Base-by-base conservation (phyloP, 176 grass and related monocot genomes). In the Phragmites australis region DNA sequence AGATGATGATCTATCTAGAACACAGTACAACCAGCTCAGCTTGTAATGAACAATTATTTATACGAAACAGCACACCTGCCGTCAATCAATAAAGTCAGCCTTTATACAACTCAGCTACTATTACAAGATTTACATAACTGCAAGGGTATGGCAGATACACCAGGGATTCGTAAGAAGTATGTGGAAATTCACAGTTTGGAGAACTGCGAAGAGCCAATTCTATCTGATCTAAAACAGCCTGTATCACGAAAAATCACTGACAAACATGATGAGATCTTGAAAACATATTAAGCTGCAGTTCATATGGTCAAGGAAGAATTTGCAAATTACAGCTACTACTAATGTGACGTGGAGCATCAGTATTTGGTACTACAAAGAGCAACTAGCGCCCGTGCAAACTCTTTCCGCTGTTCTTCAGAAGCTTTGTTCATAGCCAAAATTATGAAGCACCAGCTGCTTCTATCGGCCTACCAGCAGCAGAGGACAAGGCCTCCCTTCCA, bases 401-500 rank as follows among this genome's bases (percentile, higher is more conserved):
- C n/a, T 75, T 23, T 54, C 37, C 44, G 53, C 37, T 37, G 18
- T 47, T 11, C 10, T 45, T 57, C 37, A 3, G 2, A 71, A 63
- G 83, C 44, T 8, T 5, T 60, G 30, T 74, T 14, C 50, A 54
- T 52, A 69, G 43, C 17, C 22, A 46, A 61, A 50, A 4, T 30
- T 47, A 85, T 53, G 84, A 76, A 89, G 73, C 66, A 52, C 64
- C 9, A 6, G 69, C 46, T 56, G 84, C 52, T 77, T 84, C 77
- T 14, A 76, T n/a, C 69, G 68, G 72, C 51, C 66, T 70, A 40
- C 26, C 68, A 40, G 29, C 5, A 43, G 71, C 54, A 26, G 74
- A 86, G 59, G 87, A 84, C 52, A 94, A 27, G 26, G 72, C 78
- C 53, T 93, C 90, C 76, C 92, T 93, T 42, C 85, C 68, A 73